Evolutionary conservation across 345 rosid genomes (phyloP), one percentile per base, ranked within the genome.

Genomic region (Camelina neglecta): DNA sequence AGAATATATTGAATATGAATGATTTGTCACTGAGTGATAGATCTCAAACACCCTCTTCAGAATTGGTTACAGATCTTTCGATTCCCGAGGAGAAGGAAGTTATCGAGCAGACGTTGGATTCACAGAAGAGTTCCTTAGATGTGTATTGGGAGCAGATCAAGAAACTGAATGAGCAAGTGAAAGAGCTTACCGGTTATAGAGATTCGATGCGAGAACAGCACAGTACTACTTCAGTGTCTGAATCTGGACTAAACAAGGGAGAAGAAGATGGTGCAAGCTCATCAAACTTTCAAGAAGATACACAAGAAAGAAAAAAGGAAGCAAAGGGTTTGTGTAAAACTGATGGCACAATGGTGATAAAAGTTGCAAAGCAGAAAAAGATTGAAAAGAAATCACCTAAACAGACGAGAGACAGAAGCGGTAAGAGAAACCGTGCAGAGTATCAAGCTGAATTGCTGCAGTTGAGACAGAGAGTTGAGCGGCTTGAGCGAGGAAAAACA

Each of bases 111-210:
- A 70, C 78, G 58, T 20, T 63, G 70, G 68, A 72, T 1, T 29
- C 81, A 12, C 39, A 59, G 29, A 78, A 18, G 44, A 85, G 72
- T 53, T 86, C 86, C 11, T 36, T 83, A 50, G 76, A 80, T 70
- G 64, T 80, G 2, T 83, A 78, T 41, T 85, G 88, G 93, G 90
- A 92, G 15, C 90, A 86, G 80, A 88, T 89, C 31, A 83, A 77
- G 59, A 84, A 66, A 66, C 73, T 88, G 21, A 93, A 88, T 55
- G 87, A 84, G 50, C 59, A 65, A 57, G 86, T 85, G 47, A 86
- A 81, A 74, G 87, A 76, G 73, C 78, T 85, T 54, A 78, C 86
- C 5, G 86, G 82, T 33, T 77, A 58, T 65, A 84, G 75, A 73
- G 83, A 80, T 41, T 60, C 65, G 3, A 35, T 72, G 45, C 57